A percentile compares a stretch with the other conserved stretches of the same genome.
Evolutionary conservation across 1,139 yeast species (phyloP).

Genomic region (Debaryomyces nepalensis): DNA sequence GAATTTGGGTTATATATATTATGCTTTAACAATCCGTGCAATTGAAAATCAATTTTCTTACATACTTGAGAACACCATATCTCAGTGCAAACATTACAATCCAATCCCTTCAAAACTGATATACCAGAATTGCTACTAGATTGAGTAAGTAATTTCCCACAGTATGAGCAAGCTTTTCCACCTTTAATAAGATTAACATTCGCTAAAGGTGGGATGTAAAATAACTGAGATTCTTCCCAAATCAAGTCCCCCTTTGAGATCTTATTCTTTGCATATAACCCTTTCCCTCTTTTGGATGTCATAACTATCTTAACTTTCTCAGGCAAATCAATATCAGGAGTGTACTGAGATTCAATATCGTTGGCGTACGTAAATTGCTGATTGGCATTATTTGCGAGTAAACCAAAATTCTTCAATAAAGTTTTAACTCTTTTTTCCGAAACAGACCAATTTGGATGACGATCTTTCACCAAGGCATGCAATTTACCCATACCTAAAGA

Average conservation of each 20-base stretch:
- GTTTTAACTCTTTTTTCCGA: constrained; percentile 61
- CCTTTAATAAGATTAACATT: constrained; percentile 61
- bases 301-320: constrained; percentile 45
- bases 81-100: constrained; percentile 68
- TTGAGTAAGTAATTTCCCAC: constrained; percentile 65
- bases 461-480: constrained; percentile 52
- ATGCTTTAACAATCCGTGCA: constrained; percentile 69
- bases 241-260: constrained; percentile 56
- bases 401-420: constrained; percentile 58
- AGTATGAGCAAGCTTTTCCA: constrained; percentile 79
- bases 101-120: constrained; percentile 56
- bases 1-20: constrained; percentile 30
- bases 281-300: constrained; percentile 54
- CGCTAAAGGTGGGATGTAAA: constrained; percentile 74
- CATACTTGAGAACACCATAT: constrained; percentile 77
- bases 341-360: constrained; percentile 57
- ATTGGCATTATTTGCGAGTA: constrained; percentile 39
- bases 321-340: constrained; percentile 58
- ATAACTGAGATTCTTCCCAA: constrained; percentile 67
- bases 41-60: constrained; percentile 52
- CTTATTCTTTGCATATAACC: constrained; percentile 47
- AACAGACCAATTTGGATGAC: constrained; percentile 65
- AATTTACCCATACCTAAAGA: constrained; percentile 59
- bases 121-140: constrained; percentile 28
- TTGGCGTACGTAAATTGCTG: constrained; percentile 52